phyloP scores from a whole-genome alignment of 2,329 filamentous ascomycete species.

The Ascochyta pisi region DNA sequence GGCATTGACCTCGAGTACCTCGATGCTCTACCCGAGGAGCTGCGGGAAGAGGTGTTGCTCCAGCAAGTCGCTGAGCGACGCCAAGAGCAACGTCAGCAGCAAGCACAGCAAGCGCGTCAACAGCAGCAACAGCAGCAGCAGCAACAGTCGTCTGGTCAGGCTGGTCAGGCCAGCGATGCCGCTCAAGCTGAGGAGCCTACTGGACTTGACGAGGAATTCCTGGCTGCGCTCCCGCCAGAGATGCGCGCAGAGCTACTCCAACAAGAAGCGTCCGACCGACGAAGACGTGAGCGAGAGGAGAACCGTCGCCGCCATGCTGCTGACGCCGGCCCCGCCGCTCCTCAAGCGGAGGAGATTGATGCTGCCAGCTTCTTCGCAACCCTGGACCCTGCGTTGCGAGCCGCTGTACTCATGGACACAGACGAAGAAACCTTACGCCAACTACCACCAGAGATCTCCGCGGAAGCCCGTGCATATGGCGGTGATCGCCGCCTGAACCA shows the following conservation, averaged over 20 bases:
- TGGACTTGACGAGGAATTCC: slow-evolving; percentile 90
- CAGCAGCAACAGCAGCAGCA: slow-evolving; percentile 22
- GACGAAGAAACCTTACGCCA: slow-evolving; percentile 86
- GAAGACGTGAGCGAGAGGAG: slow-evolving; percentile 84
- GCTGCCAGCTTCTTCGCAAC: slow-evolving; percentile 90
- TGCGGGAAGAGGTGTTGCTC: slow-evolving; percentile 94
- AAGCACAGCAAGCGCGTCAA: slow-evolving; percentile 20
- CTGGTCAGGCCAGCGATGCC: slow-evolving; percentile 47
- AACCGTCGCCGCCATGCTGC: slow-evolving; percentile 70
- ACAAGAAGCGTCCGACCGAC: slow-evolving; percentile 87
- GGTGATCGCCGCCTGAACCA: slow-evolving; percentile 63
- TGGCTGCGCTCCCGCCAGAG: slow-evolving; percentile 89
- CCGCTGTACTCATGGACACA: slow-evolving; percentile 89
- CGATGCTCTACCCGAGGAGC: slow-evolving; percentile 94
- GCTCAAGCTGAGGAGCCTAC: slow-evolving; percentile 68
- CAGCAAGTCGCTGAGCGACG: slow-evolving; percentile 85
- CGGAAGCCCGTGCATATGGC: slow-evolving; percentile 79
- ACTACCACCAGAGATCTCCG: slow-evolving; percentile 83
- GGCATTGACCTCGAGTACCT: slow-evolving; percentile 95
- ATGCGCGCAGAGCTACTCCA: slow-evolving; percentile 89
- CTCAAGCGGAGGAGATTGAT: slow-evolving; percentile 77
- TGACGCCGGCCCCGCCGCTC: slow-evolving; percentile 53
- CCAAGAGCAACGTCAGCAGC: slow-evolving; percentile 55
- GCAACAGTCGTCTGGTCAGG: slow-evolving; percentile 18
- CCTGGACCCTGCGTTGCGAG: slow-evolving; percentile 81